phyloP scores from a whole-genome alignment of 495 filamentous ascomycete genomes.

The Aspergillus saccharolyticus region DNA sequence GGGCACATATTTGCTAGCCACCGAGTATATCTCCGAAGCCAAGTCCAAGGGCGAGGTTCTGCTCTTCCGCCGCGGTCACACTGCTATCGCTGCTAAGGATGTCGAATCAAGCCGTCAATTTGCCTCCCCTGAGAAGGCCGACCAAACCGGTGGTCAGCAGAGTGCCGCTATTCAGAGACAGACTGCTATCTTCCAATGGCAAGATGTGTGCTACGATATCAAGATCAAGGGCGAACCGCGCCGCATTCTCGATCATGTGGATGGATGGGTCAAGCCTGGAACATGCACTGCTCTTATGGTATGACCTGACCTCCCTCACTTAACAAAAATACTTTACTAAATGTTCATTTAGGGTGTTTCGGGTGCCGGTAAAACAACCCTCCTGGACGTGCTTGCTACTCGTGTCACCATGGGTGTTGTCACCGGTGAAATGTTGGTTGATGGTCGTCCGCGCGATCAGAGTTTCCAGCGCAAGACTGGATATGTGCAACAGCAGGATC shows the following conservation, averaged over 20 bases:
- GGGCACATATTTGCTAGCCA: conserved; percentile 38
- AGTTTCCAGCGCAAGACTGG: conserved; percentile 92
- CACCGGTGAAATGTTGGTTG: conserved; percentile 50
- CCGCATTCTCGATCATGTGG: conserved; percentile 57
- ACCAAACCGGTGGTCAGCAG: conserved; percentile 29
- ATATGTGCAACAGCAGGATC: conserved; percentile 94
- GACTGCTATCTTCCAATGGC: conserved; percentile 73
- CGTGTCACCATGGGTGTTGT: conserved; percentile 51
- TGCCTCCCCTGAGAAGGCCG: conserved; percentile 35
- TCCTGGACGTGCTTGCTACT: conserved; percentile 57
- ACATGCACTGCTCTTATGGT: conserved; percentile 61
- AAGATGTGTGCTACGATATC: conserved; percentile 70
- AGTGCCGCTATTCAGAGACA: conserved; percentile 51
- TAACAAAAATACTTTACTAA: conserved; percentile 1
- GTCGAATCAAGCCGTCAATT: conserved; percentile 28
- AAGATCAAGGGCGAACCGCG: conserved; percentile 55
- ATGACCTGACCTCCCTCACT: not conserved
- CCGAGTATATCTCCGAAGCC: conserved; percentile 45
- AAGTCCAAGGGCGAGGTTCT: conserved; percentile 50
- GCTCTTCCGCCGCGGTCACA: conserved; percentile 46
- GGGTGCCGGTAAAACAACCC: conserved; percentile 65
- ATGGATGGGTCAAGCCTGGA: conserved; percentile 63
- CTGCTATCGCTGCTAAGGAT: conserved; percentile 27
- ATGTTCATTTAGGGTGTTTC: conserved; percentile 40
- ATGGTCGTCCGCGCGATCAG: conserved; percentile 54